A percentile compares a stretch with the other conserved stretches of the same genome.
These are phyloP conservation scores for Gentiana macrophylla DNA, from an alignment of 257 asterid species.

Conservation along the genomic window DNA sequence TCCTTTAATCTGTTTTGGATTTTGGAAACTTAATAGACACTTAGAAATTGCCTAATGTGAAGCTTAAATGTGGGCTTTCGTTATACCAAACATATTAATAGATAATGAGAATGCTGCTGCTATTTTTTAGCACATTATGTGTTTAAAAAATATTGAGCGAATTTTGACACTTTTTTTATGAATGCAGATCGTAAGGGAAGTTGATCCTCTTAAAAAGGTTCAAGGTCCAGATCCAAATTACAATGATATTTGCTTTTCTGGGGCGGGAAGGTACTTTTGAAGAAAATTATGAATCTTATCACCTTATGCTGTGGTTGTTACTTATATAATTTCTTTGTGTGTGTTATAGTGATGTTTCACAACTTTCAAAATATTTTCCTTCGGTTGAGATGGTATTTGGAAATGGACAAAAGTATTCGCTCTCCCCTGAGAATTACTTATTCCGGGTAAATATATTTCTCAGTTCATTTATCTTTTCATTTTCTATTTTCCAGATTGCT, in stretches of 20 bases:
- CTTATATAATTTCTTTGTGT: slow-evolving; percentile 16
- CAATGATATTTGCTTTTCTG: slow-evolving; percentile 91
- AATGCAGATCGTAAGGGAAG: slow-evolving; percentile 61
- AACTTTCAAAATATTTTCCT: slow-evolving; percentile 69
- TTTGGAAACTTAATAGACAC: not conserved
- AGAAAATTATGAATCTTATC: not conserved
- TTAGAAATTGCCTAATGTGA: not conserved
- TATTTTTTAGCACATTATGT: not conserved
- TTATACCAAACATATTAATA: not conserved
- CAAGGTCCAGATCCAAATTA: slow-evolving; percentile 91
- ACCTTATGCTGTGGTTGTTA: slow-evolving; percentile 11
- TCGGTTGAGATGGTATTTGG: slow-evolving; percentile 81
- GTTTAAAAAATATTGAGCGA: not conserved
- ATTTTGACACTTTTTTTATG: slow-evolving; percentile 8
- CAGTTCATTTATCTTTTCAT: slow-evolving; percentile 1
- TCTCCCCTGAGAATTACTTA: slow-evolving; percentile 91
- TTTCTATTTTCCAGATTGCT: not conserved
- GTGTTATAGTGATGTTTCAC: slow-evolving; percentile 57
- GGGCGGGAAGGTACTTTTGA: slow-evolving; percentile 83
- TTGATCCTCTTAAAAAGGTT: slow-evolving; percentile 57
- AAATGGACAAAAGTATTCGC: slow-evolving; percentile 70
- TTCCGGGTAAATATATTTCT: slow-evolving; percentile 55
- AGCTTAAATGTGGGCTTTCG: not conserved
- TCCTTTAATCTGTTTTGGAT: not conserved
- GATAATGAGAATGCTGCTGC: not conserved